These are phyloP conservation scores for Eutypa lata DNA, from an alignment of 2,329 filamentous ascomycete species.

Conservation along the genomic window DNA sequence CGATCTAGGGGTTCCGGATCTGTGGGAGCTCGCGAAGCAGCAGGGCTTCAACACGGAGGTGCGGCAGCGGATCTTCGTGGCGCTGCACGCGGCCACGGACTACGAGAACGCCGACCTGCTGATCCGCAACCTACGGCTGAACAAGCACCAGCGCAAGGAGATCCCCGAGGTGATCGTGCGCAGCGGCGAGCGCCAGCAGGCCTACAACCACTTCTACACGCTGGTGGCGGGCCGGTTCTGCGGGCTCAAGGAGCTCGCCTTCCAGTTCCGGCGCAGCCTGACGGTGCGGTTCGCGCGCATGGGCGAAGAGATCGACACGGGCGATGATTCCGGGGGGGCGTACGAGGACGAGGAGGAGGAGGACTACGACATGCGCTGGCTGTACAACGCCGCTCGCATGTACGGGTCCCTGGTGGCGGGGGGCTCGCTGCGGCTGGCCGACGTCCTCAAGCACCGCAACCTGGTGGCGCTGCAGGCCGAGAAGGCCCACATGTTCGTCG, in stretches of 20 bases:
- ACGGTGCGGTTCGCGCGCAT: conserved; percentile 83
- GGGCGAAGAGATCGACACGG: conserved; percentile 64
- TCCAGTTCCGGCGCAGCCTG: conserved; percentile 82
- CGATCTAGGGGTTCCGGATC: conserved; percentile 61
- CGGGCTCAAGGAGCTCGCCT: conserved; percentile 68
- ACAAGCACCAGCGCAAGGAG: conserved; percentile 81
- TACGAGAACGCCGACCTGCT: conserved; percentile 80
- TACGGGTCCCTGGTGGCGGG: conserved; percentile 50
- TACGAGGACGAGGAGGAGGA: conserved; percentile 55
- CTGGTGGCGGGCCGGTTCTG: conserved; percentile 79
- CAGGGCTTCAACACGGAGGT: conserved; percentile 86
- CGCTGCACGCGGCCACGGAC: conserved; percentile 81
- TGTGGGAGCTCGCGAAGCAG: conserved; percentile 69
- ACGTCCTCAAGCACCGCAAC: conserved; percentile 67
- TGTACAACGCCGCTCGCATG: conserved; percentile 53
- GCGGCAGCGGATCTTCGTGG: conserved; percentile 86
- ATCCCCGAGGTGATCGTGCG: conserved; percentile 85
- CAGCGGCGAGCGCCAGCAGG: conserved; percentile 77
- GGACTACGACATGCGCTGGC: conserved; percentile 48
- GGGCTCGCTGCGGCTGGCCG: conserved; percentile 40
- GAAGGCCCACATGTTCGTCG: conserved; percentile 75
- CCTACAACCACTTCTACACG: conserved; percentile 92
- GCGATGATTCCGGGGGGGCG: conserved; percentile 33
- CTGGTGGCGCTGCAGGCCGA: conserved; percentile 68
- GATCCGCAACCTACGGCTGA: conserved; percentile 77